phyloP scores from a whole-genome alignment of 352 stramenopile species.

The Phytophthora pinifolia region DNA sequence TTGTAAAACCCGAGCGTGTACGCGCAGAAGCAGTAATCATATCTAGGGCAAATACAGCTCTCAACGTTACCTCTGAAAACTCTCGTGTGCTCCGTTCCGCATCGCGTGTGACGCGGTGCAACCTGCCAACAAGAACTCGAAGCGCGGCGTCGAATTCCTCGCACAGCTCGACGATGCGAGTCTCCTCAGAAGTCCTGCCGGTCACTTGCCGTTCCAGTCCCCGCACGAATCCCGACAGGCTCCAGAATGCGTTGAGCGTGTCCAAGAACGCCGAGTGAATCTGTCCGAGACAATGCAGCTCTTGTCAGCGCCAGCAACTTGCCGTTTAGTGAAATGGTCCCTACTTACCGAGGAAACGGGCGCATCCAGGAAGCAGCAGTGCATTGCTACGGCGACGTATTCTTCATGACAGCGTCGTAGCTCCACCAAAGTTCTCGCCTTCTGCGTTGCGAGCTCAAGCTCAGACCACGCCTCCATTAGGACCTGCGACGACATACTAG shows the following conservation, averaged over 20 bases:
- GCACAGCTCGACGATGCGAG: constrained; percentile 21
- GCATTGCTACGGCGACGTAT: constrained; percentile 32
- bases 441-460: constrained; percentile 20
- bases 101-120: constrained; percentile 27
- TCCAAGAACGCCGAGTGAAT: constrained; percentile 31
- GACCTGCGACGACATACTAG: constrained; percentile 23
- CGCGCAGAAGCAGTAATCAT: constrained; percentile 8
- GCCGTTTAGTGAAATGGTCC: neutral
- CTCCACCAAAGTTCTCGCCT: constrained; percentile 26
- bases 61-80: constrained; percentile 50
- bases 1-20: constrained; percentile 14
- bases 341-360: constrained; percentile 22
- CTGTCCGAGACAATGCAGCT: constrained; percentile 17
- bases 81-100: constrained; percentile 33
- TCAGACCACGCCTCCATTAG: constrained; percentile 42
- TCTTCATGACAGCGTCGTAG: constrained; percentile 39
- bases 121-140: constrained; percentile 21
- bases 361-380: constrained; percentile 48
- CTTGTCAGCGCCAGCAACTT: constrained; percentile 1
- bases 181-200: constrained; percentile 17
- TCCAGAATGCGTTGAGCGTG: constrained; percentile 30
- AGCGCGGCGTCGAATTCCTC: constrained; percentile 28
- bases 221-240: constrained; percentile 36
- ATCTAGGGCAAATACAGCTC: constrained; percentile 1
- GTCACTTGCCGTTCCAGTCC: constrained; percentile 29